Evolutionary conservation across 2,329 filamentous ascomycete species (phyloP).

Genomic region (Orbilia quercus): DNA sequence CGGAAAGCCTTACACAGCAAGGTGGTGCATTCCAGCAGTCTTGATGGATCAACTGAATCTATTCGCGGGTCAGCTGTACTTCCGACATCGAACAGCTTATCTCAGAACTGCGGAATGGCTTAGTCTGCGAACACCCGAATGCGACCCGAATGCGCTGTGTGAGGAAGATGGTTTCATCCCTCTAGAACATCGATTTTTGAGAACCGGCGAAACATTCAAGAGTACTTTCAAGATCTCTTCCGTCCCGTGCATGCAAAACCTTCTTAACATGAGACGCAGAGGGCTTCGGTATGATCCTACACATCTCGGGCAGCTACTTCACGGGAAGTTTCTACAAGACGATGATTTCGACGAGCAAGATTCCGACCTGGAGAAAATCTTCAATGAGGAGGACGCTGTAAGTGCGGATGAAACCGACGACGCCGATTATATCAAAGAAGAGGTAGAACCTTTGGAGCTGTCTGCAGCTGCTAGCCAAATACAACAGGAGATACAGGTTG

Average conservation of each 20-base stretch:
- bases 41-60: conserved; percentile 70
- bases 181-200: conserved; percentile 14
- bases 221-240: conserved; percentile 63
- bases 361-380: conserved; percentile 30
- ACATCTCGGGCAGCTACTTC: conserved; percentile 65
- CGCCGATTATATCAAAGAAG: conserved; percentile 35
- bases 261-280: conserved; percentile 62
- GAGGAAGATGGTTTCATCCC: conserved; percentile 58
- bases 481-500: conserved; percentile 4
- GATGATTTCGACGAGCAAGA: conserved; percentile 54
- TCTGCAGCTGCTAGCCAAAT: conserved; percentile 16
- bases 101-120: conserved; percentile 67
- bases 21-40: conserved; percentile 57
- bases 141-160: neutral
- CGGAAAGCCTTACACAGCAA: conserved; percentile 9
- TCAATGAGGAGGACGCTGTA: conserved; percentile 24
- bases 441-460: conserved; percentile 22
- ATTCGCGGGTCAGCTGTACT: conserved; percentile 76
- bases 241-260: conserved; percentile 63
- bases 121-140: conserved; percentile 64
- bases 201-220: conserved; percentile 28
- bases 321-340: conserved; percentile 51
- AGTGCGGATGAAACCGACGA: conserved; percentile 32
- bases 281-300: conserved; percentile 64
- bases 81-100: conserved; percentile 70